Conservation (phyloP, 1,284 basidiomycete species). For the Leccinum insolens region DNA sequence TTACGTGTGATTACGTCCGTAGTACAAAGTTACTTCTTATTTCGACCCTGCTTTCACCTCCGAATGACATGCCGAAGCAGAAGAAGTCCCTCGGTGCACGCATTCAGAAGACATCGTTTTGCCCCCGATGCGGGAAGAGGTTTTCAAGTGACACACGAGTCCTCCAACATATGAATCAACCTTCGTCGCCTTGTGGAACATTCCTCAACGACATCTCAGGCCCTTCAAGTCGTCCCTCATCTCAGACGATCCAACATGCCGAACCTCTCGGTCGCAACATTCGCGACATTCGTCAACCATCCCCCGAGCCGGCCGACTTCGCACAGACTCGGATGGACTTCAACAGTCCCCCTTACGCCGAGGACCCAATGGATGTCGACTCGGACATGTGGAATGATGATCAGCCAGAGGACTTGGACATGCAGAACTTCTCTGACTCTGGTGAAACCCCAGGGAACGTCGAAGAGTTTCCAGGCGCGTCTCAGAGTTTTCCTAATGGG, state of each 20-base stretch:
- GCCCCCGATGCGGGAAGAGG: constrained; percentile 2
- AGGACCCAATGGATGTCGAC: not conserved
- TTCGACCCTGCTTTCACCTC: no score
- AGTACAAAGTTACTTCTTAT: no score
- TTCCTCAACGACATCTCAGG: not conserved
- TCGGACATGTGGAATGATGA: not conserved
- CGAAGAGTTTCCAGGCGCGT: not conserved
- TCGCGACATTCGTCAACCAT: not conserved
- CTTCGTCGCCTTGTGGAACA: not conserved
- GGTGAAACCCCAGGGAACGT: not conserved
- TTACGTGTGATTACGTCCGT: no score
- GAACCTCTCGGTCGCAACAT: not conserved
- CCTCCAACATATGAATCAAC: constrained; percentile 10
- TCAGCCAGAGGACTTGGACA: not conserved
- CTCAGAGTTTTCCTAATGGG: not conserved
- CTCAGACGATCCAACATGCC: not conserved
- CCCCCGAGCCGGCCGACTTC: not conserved
- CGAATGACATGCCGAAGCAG: constrained; percentile 1
- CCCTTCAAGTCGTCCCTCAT: not conserved
- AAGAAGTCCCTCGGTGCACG: not conserved
- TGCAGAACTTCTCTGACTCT: not conserved
- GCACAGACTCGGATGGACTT: not conserved
- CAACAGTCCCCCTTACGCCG: not conserved
- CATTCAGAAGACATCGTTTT: not conserved
- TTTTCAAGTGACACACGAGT: constrained; percentile 1